phyloP scores from a whole-genome alignment of 768 basidiomycete species.

The Boletus subparvulus region DNA sequence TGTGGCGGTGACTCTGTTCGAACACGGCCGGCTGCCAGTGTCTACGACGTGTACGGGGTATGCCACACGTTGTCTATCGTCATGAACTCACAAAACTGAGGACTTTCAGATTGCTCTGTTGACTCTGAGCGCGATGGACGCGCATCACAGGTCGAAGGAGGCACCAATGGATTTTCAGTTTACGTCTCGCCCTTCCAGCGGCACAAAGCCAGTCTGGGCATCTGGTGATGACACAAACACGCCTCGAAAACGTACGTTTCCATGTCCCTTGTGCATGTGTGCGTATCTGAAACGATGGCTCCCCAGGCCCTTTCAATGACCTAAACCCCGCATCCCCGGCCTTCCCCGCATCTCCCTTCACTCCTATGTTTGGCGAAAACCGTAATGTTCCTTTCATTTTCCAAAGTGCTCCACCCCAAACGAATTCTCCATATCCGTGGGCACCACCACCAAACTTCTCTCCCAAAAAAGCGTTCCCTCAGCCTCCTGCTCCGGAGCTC shows the following conservation, averaged over 20 bases:
- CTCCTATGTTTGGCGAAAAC: slow-evolving; percentile 63
- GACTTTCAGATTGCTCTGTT: neutral
- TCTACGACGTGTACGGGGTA: slow-evolving; percentile 17
- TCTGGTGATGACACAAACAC: slow-evolving; percentile 47
- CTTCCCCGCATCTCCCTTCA: slow-evolving; percentile 35
- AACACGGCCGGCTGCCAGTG: neutral
- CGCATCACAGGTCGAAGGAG: slow-evolving; percentile 58
- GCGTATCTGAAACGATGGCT: slow-evolving; percentile 30
- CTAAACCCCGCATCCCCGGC: slow-evolving; percentile 38
- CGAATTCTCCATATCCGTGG: slow-evolving; percentile 56
- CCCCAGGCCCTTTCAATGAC: slow-evolving; percentile 44
- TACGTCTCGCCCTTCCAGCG: slow-evolving; percentile 60
- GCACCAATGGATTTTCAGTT: slow-evolving; percentile 91
- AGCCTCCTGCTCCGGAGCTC: slow-evolving; percentile 44
- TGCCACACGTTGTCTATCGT: neutral
- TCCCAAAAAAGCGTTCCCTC: slow-evolving; percentile 58
- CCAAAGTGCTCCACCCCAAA: slow-evolving; percentile 48
- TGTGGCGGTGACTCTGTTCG: slow-evolving; percentile 8
- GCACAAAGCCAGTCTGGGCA: slow-evolving; percentile 59
- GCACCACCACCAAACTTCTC: slow-evolving; percentile 61
- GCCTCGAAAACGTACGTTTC: slow-evolving; percentile 67
- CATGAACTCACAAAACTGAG: neutral
- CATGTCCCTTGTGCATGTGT: slow-evolving; percentile 25
- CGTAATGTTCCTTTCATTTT: slow-evolving; percentile 75
- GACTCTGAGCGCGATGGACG: slow-evolving; percentile 21